phyloP scores from a whole-genome alignment of 768 basidiomycete genomes.

The Pleurotus giganteus region DNA sequence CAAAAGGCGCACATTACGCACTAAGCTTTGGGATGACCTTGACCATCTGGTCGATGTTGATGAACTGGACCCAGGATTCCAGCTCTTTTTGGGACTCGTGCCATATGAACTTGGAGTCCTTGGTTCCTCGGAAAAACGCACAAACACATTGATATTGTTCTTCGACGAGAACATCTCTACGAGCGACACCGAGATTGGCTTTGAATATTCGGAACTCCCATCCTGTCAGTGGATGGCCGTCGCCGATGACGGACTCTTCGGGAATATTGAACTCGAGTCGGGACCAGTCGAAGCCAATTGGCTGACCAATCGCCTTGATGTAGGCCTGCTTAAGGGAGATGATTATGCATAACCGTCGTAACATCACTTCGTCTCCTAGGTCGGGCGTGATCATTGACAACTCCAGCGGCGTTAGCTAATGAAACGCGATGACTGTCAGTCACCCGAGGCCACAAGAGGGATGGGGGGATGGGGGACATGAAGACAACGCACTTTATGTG shows the following conservation, averaged over 20 bases:
- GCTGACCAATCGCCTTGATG: slow-evolving; percentile 81
- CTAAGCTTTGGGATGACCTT: slow-evolving; percentile 75
- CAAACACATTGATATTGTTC: slow-evolving; percentile 77
- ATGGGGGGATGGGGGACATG: background rate
- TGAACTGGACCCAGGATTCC: slow-evolving; percentile 81
- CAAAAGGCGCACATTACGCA: slow-evolving; percentile 43
- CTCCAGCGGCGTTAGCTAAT: slow-evolving; percentile 41
- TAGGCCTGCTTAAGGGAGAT: slow-evolving; percentile 81
- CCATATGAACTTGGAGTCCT: slow-evolving; percentile 69
- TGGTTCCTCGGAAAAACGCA: slow-evolving; percentile 71
- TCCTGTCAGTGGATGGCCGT: slow-evolving; percentile 65
- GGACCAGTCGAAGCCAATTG: slow-evolving; percentile 76
- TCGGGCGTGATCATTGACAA: slow-evolving; percentile 49
- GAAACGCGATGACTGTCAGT: background rate
- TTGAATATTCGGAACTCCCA: slow-evolving; percentile 89
- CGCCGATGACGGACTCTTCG: slow-evolving; percentile 57
- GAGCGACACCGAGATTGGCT: slow-evolving; percentile 66
- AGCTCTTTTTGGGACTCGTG: slow-evolving; percentile 64
- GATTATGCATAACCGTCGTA: slow-evolving; percentile 74
- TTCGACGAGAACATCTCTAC: slow-evolving; percentile 51
- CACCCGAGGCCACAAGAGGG: background rate
- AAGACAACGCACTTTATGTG: slow-evolving; percentile 61
- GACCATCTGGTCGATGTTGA: slow-evolving; percentile 79
- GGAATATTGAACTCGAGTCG: slow-evolving; percentile 80
- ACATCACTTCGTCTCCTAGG: slow-evolving; percentile 58